Conservation (phyloP, 768 basidiomycete species). For the Leccinum truebloodii region DNA sequence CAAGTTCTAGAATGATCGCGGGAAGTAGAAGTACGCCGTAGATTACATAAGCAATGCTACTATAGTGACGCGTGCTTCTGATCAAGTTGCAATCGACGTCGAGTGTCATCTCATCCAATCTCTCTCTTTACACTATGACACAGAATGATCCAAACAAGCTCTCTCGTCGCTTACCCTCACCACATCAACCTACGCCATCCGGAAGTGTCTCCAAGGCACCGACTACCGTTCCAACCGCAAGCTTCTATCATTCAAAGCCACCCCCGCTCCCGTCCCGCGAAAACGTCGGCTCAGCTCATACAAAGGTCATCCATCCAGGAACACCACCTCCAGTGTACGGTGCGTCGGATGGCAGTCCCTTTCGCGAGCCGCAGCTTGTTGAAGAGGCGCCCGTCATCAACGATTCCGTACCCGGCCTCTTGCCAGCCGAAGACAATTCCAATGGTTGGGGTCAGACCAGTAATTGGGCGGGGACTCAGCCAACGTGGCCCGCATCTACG, state of each 20-base stretch:
- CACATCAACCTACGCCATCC: constrained; percentile 46
- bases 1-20: constrained; percentile 36
- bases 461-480: constrained; percentile 17
- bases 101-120: constrained; percentile 13
- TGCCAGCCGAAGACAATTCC: constrained; percentile 38
- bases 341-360: constrained; percentile 29
- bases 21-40: constrained; percentile 12
- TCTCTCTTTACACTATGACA: constrained; percentile 41
- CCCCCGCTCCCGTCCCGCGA: constrained; percentile 39
- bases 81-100: constrained; percentile 23
- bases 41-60: constrained; percentile 31
- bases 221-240: constrained; percentile 27
- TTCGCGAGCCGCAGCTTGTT: constrained; percentile 59
- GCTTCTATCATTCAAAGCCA: constrained; percentile 33
- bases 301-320: constrained; percentile 33
- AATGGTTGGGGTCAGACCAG: constrained; percentile 18
- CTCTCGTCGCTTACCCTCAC: constrained; percentile 29
- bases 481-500: constrained; percentile 14
- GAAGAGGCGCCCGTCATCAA: constrained; percentile 40
- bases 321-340: constrained; percentile 32
- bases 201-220: constrained; percentile 34
- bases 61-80: constrained; percentile 28
- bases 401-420: constrained; percentile 37
- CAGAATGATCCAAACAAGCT: constrained; percentile 44
- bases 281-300: constrained; percentile 38